Conservation (phyloP, 805 yeast species). For the Ogataea glucozyma region DNA sequence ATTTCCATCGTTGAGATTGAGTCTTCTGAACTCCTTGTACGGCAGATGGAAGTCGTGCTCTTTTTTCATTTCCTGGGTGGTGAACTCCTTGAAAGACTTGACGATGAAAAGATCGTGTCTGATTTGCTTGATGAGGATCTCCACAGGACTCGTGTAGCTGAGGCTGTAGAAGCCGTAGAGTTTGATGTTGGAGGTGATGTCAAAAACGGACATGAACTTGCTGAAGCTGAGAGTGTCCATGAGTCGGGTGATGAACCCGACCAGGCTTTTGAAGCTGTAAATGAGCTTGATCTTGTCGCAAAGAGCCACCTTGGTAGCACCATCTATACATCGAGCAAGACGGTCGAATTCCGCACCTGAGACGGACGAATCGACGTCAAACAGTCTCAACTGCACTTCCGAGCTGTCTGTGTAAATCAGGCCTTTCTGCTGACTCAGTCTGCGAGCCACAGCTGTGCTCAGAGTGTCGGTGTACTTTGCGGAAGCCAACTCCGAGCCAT, state of each 20-base stretch:
- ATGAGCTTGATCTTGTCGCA: constrained; percentile 33
- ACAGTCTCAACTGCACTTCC: constrained; percentile 30
- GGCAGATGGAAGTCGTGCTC: constrained; percentile 37
- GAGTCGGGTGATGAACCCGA: constrained; percentile 26
- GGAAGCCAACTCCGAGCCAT: too few species aligned
- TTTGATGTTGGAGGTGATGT: constrained; percentile 34
- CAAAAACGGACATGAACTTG: constrained; percentile 33
- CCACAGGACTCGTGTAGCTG: constrained; percentile 32
- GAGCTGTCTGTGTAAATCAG: constrained; percentile 29
- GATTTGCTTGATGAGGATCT: constrained; percentile 33
- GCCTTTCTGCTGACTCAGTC: constrained; percentile 27
- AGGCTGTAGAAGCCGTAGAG: constrained; percentile 33
- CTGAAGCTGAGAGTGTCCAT: constrained; percentile 27
- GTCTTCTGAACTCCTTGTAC: constrained; percentile 33
- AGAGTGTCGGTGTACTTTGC: not conserved
- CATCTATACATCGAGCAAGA: constrained; percentile 17
- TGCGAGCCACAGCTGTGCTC: not conserved
- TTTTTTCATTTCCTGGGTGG: constrained; percentile 33
- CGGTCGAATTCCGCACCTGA: constrained; percentile 27
- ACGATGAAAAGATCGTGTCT: constrained; percentile 33
- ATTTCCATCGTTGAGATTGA: constrained; percentile 32
- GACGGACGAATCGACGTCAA: constrained; percentile 32
- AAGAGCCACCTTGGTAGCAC: constrained; percentile 20
- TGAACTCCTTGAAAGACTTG: constrained; percentile 34
- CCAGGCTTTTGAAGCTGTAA: constrained; percentile 27